Evolutionary conservation across 306 rosid species (phyloP), one percentile per base, ranked within the genome.

Genomic region (Abrus precatorius): DNA sequence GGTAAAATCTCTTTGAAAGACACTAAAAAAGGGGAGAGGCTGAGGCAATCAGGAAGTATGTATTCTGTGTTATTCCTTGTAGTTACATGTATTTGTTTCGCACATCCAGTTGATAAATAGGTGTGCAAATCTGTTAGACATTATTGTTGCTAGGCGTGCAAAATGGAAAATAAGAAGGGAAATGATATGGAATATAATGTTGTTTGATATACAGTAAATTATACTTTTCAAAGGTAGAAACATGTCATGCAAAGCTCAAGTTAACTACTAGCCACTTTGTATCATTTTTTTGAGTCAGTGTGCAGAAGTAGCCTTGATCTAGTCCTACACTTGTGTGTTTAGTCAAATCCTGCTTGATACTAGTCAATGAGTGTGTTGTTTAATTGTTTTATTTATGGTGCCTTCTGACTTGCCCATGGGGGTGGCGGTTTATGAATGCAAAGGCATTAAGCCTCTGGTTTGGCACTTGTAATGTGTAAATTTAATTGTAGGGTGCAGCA

Each of bases 401-500:
- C 41, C 27, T 45, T 10, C 9, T 36, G 48, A 3, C 40, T 9
- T 44, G 14, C 36, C 40, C 28, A 11, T 20, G 10, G 40, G 52
- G 20, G 20, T 20, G 20, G 20, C 20, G 20, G 71, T 48, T 60
- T 29, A 9, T 20, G 67, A 69, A 50, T 64, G 76, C 52, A 41
- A 72, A 38, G 14, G 44, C 44, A 36, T 70, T 75, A 64, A n/a
- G 5, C 30, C 53, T 55, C 29, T 80, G 48, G 34, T 77, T 78
- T 53, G 12, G 69, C 50, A 36, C 33, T 82, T 54, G 38, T 49
- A 65, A 43, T 62, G 57, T 71, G 59, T 27, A 53, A 68, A 57
- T 48, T 66, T 68, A 76, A 84, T 63, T 89, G 84, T 63, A 95
- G 99, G 97, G 98, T 95, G 87, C 99, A 95, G 80, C 99, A 95